A percentile compares a stretch with the other conserved stretches of the same genome.
These are phyloP conservation scores for Spathaspora sp. DNA, from an alignment of 1,139 yeast species.

Conservation along the genomic window DNA sequence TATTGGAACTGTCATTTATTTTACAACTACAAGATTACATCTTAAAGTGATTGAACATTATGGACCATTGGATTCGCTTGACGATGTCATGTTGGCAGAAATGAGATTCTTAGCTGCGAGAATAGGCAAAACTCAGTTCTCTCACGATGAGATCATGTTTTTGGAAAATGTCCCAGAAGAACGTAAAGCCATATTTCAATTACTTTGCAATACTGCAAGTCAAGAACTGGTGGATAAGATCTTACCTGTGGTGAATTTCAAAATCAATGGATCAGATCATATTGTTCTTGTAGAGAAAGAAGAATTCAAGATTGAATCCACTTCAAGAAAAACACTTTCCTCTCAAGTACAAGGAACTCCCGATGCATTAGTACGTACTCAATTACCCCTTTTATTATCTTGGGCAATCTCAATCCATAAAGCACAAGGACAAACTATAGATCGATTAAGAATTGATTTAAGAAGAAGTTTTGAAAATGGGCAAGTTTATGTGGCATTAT, in stretches of 20 bases:
- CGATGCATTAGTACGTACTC: slow-evolving; percentile 43
- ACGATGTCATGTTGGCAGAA: slow-evolving; percentile 26
- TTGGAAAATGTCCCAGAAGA: slow-evolving; percentile 25
- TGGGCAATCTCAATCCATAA: slow-evolving; percentile 93
- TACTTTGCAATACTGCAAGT: slow-evolving; percentile 33
- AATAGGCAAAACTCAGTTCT: slow-evolving; percentile 26
- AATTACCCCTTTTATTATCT: slow-evolving; percentile 72
- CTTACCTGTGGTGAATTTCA: slow-evolving; percentile 60
- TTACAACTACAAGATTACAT: slow-evolving; percentile 43
- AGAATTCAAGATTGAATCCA: slow-evolving; percentile 54
- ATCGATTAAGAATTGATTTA: slow-evolving; percentile 73
- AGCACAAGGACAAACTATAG: slow-evolving; percentile 88
- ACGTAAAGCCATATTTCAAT: slow-evolving; percentile 25
- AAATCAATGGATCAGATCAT: slow-evolving; percentile 31
- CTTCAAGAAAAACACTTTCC: slow-evolving; percentile 6
- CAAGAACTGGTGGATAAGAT: slow-evolving; percentile 26
- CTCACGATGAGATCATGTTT: slow-evolving; percentile 45
- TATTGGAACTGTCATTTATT: slow-evolving; percentile 61
- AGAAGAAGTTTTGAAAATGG: slow-evolving; percentile 76
- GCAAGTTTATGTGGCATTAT: slow-evolving; percentile 86
- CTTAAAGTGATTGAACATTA: slow-evolving; percentile 27
- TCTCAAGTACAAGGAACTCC: slow-evolving; percentile 11
- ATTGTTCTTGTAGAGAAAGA: slow-evolving; percentile 62
- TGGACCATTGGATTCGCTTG: slow-evolving; percentile 20
- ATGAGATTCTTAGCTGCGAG: slow-evolving; percentile 26